Base-by-base conservation (phyloP, 129 eudicot species). In the Artemisia tridentata region DNA sequence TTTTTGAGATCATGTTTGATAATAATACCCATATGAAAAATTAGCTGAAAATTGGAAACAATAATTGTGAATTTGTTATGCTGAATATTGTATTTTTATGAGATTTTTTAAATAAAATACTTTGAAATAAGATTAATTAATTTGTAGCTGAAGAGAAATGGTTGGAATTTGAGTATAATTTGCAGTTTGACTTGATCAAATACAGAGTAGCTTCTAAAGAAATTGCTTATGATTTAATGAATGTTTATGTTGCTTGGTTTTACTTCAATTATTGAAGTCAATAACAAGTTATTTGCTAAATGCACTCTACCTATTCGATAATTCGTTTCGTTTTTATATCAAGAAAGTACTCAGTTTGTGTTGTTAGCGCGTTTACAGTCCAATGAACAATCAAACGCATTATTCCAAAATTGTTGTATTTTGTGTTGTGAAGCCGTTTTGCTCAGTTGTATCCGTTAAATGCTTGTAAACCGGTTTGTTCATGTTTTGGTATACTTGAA, bases 1-100 rank as follows among this genome's bases (percentile, higher is more conserved):
- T 64, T 73, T 72, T 80, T 78, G 62, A 85, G 75, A 68, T 73
- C 71, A 60, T 73, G 71, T 23, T 68, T 77, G 49, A 69, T 68
- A 67, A 69, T 68, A 67, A 75, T 81, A 62, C 83, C 78, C 81
- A 74, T 72, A 71, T 64, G 78, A 65, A 21, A 62, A 38, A 74
- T 69, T 85, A 47, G 74, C 72, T 75, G 81, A 65, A 71, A 63
- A 68, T 68, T 75, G 81, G 69, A 71, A 59, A 68, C 59, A 65
- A 77, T 71, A 29, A 81, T 65, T 71, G 74, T 53, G 54, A 75
- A 63, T 71, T 73, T 49, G 14, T 74, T 80, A 60, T 83, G 59
- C 71, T 78, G 74, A 49, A 71, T 80, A 27, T 71, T 80, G 84
- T 27, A 50, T 63, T 66, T 80, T 79, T 74, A 25, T 45, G 72